phyloP scores from a whole-genome alignment of 108 stramenopile genomes.

The Skeletonema tropicum region DNA sequence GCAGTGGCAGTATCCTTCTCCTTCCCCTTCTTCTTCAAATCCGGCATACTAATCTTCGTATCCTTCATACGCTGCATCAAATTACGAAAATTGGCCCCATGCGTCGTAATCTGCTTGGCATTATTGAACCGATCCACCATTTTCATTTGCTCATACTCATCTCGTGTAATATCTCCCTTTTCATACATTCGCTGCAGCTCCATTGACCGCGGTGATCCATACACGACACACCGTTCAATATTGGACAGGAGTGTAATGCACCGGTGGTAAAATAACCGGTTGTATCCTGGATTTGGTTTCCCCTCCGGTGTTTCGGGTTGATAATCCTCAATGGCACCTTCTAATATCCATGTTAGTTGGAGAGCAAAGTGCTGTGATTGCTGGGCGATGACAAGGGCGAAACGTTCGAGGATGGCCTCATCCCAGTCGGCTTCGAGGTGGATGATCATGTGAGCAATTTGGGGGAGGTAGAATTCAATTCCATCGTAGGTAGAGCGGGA shows the following conservation, averaged over 20 bases:
- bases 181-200: conserved; percentile 91
- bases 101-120: conserved; percentile 82
- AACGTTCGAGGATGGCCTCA: conserved; percentile 93
- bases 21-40: conserved; percentile 38
- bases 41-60: conserved; percentile 15
- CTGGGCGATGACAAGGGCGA: conserved; percentile 94
- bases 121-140: conserved; percentile 93
- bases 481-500: conserved; percentile 96
- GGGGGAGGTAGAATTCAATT: conserved; percentile 99
- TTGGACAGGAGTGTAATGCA: conserved; percentile 94
- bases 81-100: conserved; percentile 47
- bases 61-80: conserved; percentile 45
- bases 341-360: conserved; percentile 97
- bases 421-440: conserved; percentile 97
- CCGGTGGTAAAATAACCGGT: conserved; percentile 88
- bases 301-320: conserved; percentile 94
- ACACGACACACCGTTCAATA: conserved; percentile 94
- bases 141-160: conserved; percentile 88
- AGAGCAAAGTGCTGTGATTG: conserved; percentile 97
- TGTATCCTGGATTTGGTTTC: conserved; percentile 79
- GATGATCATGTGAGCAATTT: conserved; percentile 99
- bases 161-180: conserved; percentile 84
- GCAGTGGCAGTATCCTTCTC: conserved; percentile 9
- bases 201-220: conserved; percentile 72
- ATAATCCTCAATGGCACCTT: conserved; percentile 98